Conservation (phyloP, 163 green algal species). For the Scenedesmus sp. region DNA sequence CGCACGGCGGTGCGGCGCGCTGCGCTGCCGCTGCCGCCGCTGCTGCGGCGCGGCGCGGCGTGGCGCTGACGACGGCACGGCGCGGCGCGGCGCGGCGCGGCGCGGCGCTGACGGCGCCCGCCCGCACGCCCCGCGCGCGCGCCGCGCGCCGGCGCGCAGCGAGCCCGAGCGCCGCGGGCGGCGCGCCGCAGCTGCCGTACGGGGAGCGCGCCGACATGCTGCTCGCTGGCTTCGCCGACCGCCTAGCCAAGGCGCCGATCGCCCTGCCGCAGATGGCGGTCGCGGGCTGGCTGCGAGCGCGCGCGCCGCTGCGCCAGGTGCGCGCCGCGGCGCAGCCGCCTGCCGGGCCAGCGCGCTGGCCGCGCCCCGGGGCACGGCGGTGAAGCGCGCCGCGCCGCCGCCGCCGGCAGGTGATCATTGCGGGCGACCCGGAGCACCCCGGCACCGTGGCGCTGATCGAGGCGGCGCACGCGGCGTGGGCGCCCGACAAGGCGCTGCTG, state of each 20-base stretch:
- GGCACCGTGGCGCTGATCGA: constrained; percentile 67
- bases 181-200: constrained; percentile 5
- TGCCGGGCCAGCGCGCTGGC: too few species aligned
- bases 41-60: too few species aligned
- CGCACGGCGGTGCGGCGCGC: not conserved
- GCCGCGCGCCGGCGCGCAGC: not conserved
- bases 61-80: too few species aligned
- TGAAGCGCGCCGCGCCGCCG: too few species aligned
- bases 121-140: not conserved
- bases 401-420: constrained; percentile 73
- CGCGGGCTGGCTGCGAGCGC: constrained; percentile 63
- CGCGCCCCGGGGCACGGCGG: too few species aligned
- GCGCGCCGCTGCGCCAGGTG: constrained; percentile 66
- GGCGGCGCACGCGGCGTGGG: constrained; percentile 59
- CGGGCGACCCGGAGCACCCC: constrained; percentile 41
- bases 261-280: constrained; percentile 84
- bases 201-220: constrained; percentile 20
- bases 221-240: constrained; percentile 61
- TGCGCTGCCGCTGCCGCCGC: too few species aligned
- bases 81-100: too few species aligned
- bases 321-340: not conserved
- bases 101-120: not conserved
- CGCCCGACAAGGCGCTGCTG: constrained; percentile 71
- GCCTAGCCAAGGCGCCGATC: constrained; percentile 63
- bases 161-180: not conserved